These are phyloP conservation scores for Pulveroboletus ravenelii DNA, from an alignment of 768 basidiomycete genomes.

Conservation along the genomic window DNA sequence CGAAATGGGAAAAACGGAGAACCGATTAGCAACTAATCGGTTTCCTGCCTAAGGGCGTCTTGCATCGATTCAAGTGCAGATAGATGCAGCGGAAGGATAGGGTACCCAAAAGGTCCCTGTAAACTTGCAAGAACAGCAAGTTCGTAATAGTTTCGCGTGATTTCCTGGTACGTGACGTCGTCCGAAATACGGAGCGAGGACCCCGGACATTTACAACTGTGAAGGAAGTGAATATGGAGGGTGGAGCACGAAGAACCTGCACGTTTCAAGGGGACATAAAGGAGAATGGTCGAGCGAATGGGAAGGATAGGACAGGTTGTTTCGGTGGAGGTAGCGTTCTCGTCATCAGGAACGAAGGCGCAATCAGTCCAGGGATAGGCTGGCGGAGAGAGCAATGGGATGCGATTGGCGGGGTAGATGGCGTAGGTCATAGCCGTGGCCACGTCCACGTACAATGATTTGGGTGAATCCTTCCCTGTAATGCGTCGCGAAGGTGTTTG, in stretches of 20 bases:
- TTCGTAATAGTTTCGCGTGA: conserved; percentile 66
- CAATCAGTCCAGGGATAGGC: conserved; percentile 21
- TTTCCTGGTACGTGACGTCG: conserved; percentile 42
- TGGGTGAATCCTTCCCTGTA: conserved; percentile 29
- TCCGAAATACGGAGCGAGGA: conserved; percentile 36
- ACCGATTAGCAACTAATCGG: conserved; percentile 12
- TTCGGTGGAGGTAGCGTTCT: conserved; percentile 21
- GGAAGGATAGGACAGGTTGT: conserved; percentile 46
- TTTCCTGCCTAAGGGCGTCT: conserved; percentile 32
- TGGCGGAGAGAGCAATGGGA: conserved; percentile 41
- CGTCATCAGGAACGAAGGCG: conserved; percentile 32
- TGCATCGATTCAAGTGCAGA: conserved; percentile 66
- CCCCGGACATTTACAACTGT: conserved; percentile 39
- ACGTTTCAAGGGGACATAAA: conserved; percentile 47
- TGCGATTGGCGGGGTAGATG: conserved; percentile 38
- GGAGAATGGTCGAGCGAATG: conserved; percentile 51
- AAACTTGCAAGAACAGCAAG: conserved; percentile 54
- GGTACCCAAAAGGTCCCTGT: conserved; percentile 43
- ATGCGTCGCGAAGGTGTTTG: conserved; percentile 26
- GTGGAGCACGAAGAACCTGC: conserved; percentile 40
- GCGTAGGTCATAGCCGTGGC: conserved; percentile 45
- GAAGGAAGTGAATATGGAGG: conserved; percentile 58
- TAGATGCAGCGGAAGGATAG: conserved; percentile 67
- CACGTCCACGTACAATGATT: conserved; percentile 31
- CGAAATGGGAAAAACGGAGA: not conserved